Base-by-base conservation (phyloP, 805 yeast species). In the Lachancea fermentati region DNA sequence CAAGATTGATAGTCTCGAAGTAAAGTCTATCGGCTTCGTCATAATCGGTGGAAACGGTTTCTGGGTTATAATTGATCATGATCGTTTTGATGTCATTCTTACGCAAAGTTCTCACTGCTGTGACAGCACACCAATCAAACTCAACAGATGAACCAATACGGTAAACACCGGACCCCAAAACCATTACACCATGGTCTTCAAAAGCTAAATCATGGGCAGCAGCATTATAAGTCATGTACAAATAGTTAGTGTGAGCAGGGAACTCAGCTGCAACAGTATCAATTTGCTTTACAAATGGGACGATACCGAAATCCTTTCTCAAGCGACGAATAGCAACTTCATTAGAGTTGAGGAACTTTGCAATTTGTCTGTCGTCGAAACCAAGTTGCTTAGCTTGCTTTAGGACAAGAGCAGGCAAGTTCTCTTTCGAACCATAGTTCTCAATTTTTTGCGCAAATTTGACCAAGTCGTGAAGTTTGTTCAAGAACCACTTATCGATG, bases 41-140 rank as follows among this genome's bases (percentile, higher is more conserved):
- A 59, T 86, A 91, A 69, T 91, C 98, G 41, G 98, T 91, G 8
- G 96, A 87, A 32, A 91, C 98, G 19, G 98, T 91, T 70, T 91
- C 98, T 46, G 98, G 98, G 72, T 91, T 91, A 69, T 91, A 91
- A 73, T 91, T 91, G 61, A 91, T 77, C 98, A 91, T 91, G 51
- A 91, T 80, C 22, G 98, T 91, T 67, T 81, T 85, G 63, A 79
- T 81, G 49, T 95, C 95, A 41, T 78, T 72, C 39, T 78, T 83
- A 65, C 98, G 79, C 56, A 91, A 78, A 32, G 97, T 88, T 63
- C 97, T 81, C 42, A 95, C 96, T 43, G 98, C 84, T 49, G 93
- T 78, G 48, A 91, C 98, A 41, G 97, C 98, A 75, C 98, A 91
- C 98, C 98, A 91, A 67, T 91, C 98, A 58, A 91, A 91, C 70